Evolutionary conservation across 352 stramenopile species (phyloP), one percentile per base, ranked within the genome.

Genomic region (Thalassiosira sp.): DNA sequence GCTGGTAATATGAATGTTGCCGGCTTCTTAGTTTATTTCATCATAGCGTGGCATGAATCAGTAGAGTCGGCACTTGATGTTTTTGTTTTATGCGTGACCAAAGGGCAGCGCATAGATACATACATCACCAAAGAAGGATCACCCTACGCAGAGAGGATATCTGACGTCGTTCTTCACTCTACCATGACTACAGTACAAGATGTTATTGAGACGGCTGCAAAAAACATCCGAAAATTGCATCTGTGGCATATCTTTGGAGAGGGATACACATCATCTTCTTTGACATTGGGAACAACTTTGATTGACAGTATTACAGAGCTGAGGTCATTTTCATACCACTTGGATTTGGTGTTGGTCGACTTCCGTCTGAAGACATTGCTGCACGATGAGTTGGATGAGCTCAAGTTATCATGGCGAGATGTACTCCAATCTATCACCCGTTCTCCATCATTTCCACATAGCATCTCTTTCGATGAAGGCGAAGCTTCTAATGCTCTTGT

Each of bases 31-130:
- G 62, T 77, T 1, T 53, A 78, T 58, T 81, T 74, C 56, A 78
- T 86, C 48, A 78, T 82, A 35, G 52, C 66, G 40, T 81, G 67
- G 72, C 78, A 86, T 53, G 78, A 86, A 60, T 68, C 67, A 16
- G 46, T 86, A 28, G 61, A 79, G 15, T 63, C 57, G 5, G 72
- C 72, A 25, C 58, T 86, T 42, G 78, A 82, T 42, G 25, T 86
- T n/a, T 86, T 86, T 57, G 33, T 77, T 42, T 25, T 86, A 27
- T 80, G 56, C 40, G 45, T 76, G 15, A 77, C 78, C 20, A 79
- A 78, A 68, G 67, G 67, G 31, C 31, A 80, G 69, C 35, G 33
- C 28, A 35, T 82, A 15, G 64, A 86, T 57, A 18, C 31, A 27
- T 86, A 78, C 56, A 75, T 82, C 10, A 63, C 62, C 16, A 77